Evolutionary conservation across 192 early-diverging fungal genomes (phyloP).

Genomic region (Coemansia sp.): DNA sequence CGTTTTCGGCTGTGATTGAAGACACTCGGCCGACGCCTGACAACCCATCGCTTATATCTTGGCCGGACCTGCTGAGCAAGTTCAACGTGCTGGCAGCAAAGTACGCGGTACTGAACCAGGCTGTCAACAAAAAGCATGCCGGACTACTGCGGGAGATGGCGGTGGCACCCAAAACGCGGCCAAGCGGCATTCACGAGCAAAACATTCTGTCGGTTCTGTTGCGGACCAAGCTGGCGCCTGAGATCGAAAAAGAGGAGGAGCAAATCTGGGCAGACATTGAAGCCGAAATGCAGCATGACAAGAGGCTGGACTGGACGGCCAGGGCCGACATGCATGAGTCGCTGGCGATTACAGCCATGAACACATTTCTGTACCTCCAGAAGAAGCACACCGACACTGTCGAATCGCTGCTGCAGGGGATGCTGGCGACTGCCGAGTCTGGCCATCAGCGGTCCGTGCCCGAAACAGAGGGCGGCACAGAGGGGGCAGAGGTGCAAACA

Average conservation of each 20-base stretch:
- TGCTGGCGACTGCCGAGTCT: neutral
- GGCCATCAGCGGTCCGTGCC: neutral
- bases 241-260: constrained; percentile 52
- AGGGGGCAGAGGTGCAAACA: neutral
- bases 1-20: constrained; percentile 39
- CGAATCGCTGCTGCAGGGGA: constrained; percentile 13
- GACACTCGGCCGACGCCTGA: constrained; percentile 49
- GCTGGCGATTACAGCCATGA: constrained; percentile 36
- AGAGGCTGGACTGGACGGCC: constrained; percentile 19
- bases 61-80: constrained; percentile 55
- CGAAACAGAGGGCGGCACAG: neutral
- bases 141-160: constrained; percentile 38
- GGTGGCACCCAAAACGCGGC: constrained; percentile 41
- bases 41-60: constrained; percentile 35
- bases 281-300: constrained; percentile 23
- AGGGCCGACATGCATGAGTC: constrained; percentile 36
- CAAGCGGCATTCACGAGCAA: constrained; percentile 46
- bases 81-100: constrained; percentile 53
- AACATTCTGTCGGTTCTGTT: constrained; percentile 50
- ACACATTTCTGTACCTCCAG: constrained; percentile 28
- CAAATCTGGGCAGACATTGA: constrained; percentile 34
- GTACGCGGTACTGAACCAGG: constrained; percentile 46
- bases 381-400: constrained; percentile 27
- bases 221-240: constrained; percentile 53
- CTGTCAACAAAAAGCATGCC: constrained; percentile 34